Evolutionary conservation across 768 basidiomycete species (phyloP), one percentile per base, ranked within the genome.

Genomic region (Suillus americanus): DNA sequence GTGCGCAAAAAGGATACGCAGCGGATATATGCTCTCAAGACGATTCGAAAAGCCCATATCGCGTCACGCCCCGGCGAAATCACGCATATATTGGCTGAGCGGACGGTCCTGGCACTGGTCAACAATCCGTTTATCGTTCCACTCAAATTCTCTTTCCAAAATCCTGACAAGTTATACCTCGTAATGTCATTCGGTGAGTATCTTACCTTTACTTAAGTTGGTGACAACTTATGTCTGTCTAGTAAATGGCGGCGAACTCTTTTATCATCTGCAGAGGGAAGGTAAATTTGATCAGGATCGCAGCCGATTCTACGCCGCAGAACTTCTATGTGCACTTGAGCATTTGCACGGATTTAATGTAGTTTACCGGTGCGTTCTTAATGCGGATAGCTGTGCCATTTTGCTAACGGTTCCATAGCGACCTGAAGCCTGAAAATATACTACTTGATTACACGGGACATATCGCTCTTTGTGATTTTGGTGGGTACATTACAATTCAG

Each of bases 91-190:
- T 84, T 99, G 45, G 97, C 97, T 5, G 97, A 99, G 80, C 85
- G 97, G 68, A 99, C 97, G 0, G 97, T 99, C 30, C 84, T 99
- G 55, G 97, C 97, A 0, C 84, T 98, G 62, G 97, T 99, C 65
- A 97, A 98, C 80, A 97, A 95, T 72, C 97, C 97, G 0, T 99
- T 99, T 81, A 98, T 99, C 77, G 97, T 98, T 0, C 97, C 97
- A 23, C 88, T 99, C 77, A 99, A 99, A 74, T 98, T 99, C 78
- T 97, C 95, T 5, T 99, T 99, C 85, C 97, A 99, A 79, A 95
- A 90, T 65, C 92, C 92, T 2, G 97, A 99, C 75, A 99, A 99
- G 76, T 82, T 99, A 7, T 99, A 99, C 75, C 81, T 99, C 62
- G 94, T 98, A 43, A 92, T 99, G 89, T 96, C 96, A 28, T 99